Percentiles rank a stretch among this genome's conserved stretches.
Evolutionary conservation across 441 rosid species (phyloP).

Genomic region (Hura crepitans): DNA sequence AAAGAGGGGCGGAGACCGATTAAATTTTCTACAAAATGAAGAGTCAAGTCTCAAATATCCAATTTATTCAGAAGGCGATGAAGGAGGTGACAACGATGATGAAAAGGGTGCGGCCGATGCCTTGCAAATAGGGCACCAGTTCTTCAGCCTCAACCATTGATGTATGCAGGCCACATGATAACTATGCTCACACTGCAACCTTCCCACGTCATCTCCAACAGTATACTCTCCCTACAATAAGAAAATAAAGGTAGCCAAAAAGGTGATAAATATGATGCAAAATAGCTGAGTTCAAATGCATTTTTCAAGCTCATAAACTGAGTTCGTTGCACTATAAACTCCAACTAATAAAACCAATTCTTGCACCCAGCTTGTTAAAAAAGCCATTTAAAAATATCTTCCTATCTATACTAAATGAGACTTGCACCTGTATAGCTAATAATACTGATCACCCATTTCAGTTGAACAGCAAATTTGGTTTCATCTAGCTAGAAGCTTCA

Average conservation of each 20-base stretch:
- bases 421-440: background rate
- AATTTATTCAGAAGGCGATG: slow-evolving; percentile 14
- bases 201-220: slow-evolving; percentile 76
- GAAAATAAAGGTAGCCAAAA: background rate
- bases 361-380: no score
- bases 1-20: slow-evolving; percentile 14
- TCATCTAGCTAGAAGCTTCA: background rate
- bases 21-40: slow-evolving; percentile 34
- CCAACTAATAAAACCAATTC: no score
- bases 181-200: slow-evolving; percentile 66
- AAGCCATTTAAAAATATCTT: background rate
- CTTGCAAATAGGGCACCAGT: slow-evolving; percentile 96
- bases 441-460: background rate
- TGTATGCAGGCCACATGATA: slow-evolving; percentile 67
- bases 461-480: background rate
- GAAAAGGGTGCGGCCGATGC: slow-evolving; percentile 45
- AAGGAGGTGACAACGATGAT: slow-evolving; percentile 19
- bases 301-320: background rate
- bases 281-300: background rate
- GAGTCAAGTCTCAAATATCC: slow-evolving; percentile 17
- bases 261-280: background rate
- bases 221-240: slow-evolving; percentile 74
- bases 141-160: slow-evolving; percentile 85
- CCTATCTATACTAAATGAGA: background rate
- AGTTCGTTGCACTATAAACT: background rate